phyloP scores from a whole-genome alignment of 805 yeast species.

The Kregervanrija fluxuum region DNA sequence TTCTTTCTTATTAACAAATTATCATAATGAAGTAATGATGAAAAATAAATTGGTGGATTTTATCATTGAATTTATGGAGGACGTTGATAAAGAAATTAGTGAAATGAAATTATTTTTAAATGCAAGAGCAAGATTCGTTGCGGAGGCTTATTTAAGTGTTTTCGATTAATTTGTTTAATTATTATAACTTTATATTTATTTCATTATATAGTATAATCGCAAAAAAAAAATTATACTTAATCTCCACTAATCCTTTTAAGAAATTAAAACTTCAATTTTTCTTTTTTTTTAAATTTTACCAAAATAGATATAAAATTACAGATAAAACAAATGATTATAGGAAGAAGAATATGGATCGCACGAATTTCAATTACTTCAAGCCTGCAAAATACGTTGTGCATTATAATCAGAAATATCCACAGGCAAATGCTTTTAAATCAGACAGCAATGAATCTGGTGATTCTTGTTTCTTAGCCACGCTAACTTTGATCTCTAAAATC shows the following conservation, averaged over 20 bases:
- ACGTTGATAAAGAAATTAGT: conserved; percentile 96
- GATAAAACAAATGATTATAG: conserved; percentile 1
- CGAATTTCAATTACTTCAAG: conserved; percentile 16
- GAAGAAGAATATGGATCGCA: conserved; percentile 9
- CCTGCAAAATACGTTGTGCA: conserved; percentile 24
- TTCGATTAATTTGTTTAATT: conserved; percentile 47
- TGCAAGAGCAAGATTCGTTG: conserved; percentile 96
- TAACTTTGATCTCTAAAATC: conserved; percentile 16
- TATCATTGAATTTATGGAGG: conserved; percentile 97
- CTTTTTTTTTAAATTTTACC: too few relatives aligned
- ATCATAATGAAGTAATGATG: conserved; percentile 92
- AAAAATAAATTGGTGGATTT: conserved; percentile 94
- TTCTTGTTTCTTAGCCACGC: conserved; percentile 6
- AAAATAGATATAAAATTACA: too few relatives aligned
- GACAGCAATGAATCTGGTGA: conserved; percentile 5
- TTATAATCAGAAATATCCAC: conserved; percentile 21
- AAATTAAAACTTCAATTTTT: background rate
- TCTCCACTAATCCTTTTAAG: background rate
- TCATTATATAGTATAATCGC: background rate
- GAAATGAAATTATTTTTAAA: conserved; percentile 96
- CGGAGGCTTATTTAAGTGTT: conserved; percentile 90
- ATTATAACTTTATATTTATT: too few relatives aligned
- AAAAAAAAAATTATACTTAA: background rate
- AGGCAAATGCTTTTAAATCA: conserved; percentile 29
- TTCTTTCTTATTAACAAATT: conserved; percentile 86